Evolutionary conservation across 2,329 filamentous ascomycete genomes (phyloP).

Genomic region (Phialophora macrospora): DNA sequence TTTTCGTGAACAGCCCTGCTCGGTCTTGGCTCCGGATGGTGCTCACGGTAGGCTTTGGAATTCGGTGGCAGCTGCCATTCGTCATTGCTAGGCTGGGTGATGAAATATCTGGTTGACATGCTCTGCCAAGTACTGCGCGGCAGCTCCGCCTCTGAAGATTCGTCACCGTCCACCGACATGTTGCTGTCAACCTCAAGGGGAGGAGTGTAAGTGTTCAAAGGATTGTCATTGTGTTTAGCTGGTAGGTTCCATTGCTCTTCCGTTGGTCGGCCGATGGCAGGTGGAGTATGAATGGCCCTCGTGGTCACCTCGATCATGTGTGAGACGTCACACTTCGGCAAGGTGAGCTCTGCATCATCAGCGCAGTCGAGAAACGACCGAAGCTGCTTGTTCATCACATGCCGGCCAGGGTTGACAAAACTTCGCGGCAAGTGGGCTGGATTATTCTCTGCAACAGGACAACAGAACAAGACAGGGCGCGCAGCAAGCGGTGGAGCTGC

Average conservation of each 20-base stretch:
- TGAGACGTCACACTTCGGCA: constrained; percentile 32
- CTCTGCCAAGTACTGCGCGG: constrained; percentile 32
- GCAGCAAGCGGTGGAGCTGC: constrained; percentile 23
- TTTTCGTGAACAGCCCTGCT: constrained; percentile 23
- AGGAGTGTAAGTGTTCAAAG: constrained; percentile 23
- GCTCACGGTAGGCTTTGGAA: constrained; percentile 31
- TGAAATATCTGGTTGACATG: constrained; percentile 32
- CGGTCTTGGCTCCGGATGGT: constrained; percentile 22
- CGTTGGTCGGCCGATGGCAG: not conserved
- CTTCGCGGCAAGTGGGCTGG: constrained; percentile 28
- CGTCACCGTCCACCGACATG: constrained; percentile 25
- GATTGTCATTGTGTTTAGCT: not conserved
- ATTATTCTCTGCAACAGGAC: constrained; percentile 31
- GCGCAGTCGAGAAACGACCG: constrained; percentile 34
- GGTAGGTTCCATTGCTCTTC: constrained; percentile 31
- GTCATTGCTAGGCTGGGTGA: constrained; percentile 30
- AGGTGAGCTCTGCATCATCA: constrained; percentile 25
- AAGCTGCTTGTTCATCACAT: constrained; percentile 34
- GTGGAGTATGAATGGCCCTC: constrained; percentile 21
- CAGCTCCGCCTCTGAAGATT: constrained; percentile 12
- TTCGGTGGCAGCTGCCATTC: constrained; percentile 32
- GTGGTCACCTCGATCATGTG: constrained; percentile 35
- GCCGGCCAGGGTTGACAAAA: constrained; percentile 35
- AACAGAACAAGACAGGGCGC: constrained; percentile 32
- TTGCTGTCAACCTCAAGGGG: constrained; percentile 21